A percentile compares a stretch with the other conserved stretches of the same genome.
Conservation (phyloP, 78 protist species). For the Chrysochromulina parva region DNA sequence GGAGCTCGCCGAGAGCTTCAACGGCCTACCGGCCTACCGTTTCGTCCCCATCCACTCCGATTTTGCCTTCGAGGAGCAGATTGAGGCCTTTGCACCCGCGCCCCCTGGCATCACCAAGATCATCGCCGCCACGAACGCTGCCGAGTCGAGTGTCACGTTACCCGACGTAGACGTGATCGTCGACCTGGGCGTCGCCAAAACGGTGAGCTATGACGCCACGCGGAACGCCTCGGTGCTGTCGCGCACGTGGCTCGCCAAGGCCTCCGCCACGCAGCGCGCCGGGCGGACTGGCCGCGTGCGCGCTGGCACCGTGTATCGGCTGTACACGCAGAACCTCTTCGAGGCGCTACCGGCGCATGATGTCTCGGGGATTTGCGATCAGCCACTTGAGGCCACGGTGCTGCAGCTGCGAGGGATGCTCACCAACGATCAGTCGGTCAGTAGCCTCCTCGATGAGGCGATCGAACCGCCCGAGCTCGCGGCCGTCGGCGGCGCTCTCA, state of each 20-base stretch:
- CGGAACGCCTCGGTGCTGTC: not conserved
- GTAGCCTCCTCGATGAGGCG: not conserved
- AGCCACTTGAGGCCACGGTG: not conserved
- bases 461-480: not conserved
- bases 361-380: not conserved
- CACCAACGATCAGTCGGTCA: not conserved
- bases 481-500: not conserved
- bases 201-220: not conserved
- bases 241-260: not conserved
- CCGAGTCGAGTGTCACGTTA: not conserved
- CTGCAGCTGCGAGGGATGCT: not conserved
- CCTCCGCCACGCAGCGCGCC: conserved; percentile 1
- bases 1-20: not conserved
- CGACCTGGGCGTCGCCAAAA: not conserved
- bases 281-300: conserved; percentile 3
- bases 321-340: not conserved
- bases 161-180: conserved; percentile 15
- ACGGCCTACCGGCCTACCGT: not conserved
- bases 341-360: not conserved
- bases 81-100: not conserved
- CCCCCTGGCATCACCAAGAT: not conserved
- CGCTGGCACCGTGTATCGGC: conserved; percentile 6
- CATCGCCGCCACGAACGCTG: not conserved
- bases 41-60: not conserved
- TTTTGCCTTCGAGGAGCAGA: conserved; percentile 2